Base-by-base conservation (phyloP, 2,329 filamentous ascomycete species). In the Beauveria scarabaeidicola region DNA sequence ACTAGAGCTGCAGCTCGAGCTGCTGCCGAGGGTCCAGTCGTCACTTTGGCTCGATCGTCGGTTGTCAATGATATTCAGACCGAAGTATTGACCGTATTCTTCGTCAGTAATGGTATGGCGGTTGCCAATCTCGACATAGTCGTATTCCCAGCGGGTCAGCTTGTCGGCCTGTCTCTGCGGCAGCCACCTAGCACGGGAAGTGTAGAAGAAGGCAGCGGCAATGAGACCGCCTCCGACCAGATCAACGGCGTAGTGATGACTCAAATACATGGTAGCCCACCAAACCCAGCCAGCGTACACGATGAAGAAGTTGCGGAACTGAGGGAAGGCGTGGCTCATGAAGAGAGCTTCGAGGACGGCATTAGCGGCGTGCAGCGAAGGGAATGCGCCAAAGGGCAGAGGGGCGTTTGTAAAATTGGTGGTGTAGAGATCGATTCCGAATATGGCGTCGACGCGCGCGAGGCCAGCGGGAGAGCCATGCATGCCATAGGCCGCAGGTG, bases 231-330 rank as follows among this genome's bases (percentile, higher is more conserved):
- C 93, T 40, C 84, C 90, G 27, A 97, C 90, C 54, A 97, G 80
- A 72, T 97, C 93, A 44, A 97, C 89, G 36, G 92, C 93, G 71
- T 97, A 97, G 77, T 97, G 93, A 75, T 97, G 93, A 69, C 90
- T 95, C 56, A 97, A 83, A 71, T 97, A 97, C 91, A 97, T 96
- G 66, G 93, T 97, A 13, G 92, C 89, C 91, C 93, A 97, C 90
- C 91, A 97, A 68, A 97, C 86, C 93, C 93, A 97, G 70, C 89
- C 82, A 48, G 89, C 88, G 74, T 97, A 97, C 64, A 83, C 80
- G 64, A 92, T 82, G 74, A 95, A 96, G 57, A 94, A 75, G 13
- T 87, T 85, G 65, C 89, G 86, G 65, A 95, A 82, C 62, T 84
- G 85, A 5, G 93, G 93, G 79, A 97, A 97, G 71, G 90, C 86